Evolutionary conservation across 2,329 filamentous ascomycete genomes (phyloP).

Genomic region (Geoglossum cookeanum): DNA sequence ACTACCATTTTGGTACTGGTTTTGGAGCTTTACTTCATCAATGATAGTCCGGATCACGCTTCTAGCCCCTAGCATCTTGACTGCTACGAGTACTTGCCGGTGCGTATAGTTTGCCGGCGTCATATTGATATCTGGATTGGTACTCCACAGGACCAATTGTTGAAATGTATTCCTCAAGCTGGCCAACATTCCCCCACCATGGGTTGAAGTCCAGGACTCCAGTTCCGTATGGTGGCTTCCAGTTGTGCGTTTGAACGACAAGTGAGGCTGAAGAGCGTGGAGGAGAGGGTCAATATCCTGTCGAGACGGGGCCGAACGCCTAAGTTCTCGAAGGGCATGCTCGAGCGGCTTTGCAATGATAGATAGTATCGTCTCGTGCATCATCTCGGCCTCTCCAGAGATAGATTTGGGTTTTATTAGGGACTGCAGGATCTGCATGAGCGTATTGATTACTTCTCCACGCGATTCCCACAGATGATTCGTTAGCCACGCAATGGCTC

Average conservation of each 20-base stretch:
- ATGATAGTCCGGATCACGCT: conserved; percentile 41
- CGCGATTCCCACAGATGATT: conserved; percentile 50
- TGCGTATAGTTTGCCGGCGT: conserved; percentile 47
- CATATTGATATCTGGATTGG: conserved; percentile 30
- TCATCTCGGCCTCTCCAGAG: conserved; percentile 49
- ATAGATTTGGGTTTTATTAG: conserved; percentile 52
- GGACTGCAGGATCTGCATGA: conserved; percentile 53
- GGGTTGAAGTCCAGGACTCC: conserved; percentile 41
- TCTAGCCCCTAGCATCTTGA: conserved; percentile 42
- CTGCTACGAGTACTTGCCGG: conserved; percentile 42
- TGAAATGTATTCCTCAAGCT: conserved; percentile 42
- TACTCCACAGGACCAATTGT: conserved; percentile 46
- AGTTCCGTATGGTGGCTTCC: conserved; percentile 46
- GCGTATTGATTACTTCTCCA: conserved; percentile 41
- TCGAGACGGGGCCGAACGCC: conserved; percentile 42
- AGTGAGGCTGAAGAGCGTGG: conserved; percentile 39
- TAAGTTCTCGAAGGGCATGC: conserved; percentile 44
- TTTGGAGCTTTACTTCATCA: conserved; percentile 46
- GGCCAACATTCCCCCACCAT: conserved; percentile 35
- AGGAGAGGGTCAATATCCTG: conserved; percentile 52
- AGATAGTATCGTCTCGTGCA: conserved; percentile 52
- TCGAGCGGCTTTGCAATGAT: conserved; percentile 52
- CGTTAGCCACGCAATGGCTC: conserved; percentile 51
- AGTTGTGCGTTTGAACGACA: conserved; percentile 39
- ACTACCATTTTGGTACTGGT: conserved; percentile 37